Base-by-base conservation (phyloP, 352 stramenopile genomes). In the Phytophthora sp. region DNA sequence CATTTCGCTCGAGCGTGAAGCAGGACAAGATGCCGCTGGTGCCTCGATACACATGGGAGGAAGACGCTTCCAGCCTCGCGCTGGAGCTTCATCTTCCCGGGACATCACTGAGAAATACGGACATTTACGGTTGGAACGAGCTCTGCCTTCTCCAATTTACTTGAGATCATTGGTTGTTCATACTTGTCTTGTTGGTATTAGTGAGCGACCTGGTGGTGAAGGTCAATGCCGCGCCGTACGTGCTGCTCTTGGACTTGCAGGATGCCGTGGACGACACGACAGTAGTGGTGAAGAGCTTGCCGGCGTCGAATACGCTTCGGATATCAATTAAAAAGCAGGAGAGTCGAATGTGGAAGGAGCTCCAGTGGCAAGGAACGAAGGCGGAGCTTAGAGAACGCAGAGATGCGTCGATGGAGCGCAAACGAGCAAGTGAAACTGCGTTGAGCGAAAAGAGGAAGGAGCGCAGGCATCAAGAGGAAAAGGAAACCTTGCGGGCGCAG, bases 191-290 rank as follows among this genome's bases (percentile, higher is more conserved):
- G 27, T 31, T 55, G n/a, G 35, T 17, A 9, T 20, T 49, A 94
- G 84, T 93, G 24, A 91, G 84, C 57, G 84, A 92, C 53, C 42
- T 92, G 23, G 69, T 93, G 15, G 23, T 95, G n/a, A 95, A 95
- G 54, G 62, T 95, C 35, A 95, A 95, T 54, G 76, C 77, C 7
- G 43, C 80, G 18, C 84, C 80, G 15, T 95, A 95, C 54, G 81
- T 95, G 37, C 57, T 93, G 20, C 59, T 93, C 10, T 54, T 95
- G 34, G 86, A 95, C 35, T 62, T 95, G 3, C 76, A 76, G 24
- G 80, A 78, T 9, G 27, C 18, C 5, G 78, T 94, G 57, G 81
- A 92, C 41, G 80, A 85, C 11, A 27, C 69, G 10, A 77, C 82
- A 11, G 66, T 60, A 0, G 61, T 77, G 12, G 76, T 88, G 13